Percentiles rank a stretch among this genome's conserved stretches.
Conservation (phyloP, 352 stramenopile species). For the Phytophthora palmivora region DNA sequence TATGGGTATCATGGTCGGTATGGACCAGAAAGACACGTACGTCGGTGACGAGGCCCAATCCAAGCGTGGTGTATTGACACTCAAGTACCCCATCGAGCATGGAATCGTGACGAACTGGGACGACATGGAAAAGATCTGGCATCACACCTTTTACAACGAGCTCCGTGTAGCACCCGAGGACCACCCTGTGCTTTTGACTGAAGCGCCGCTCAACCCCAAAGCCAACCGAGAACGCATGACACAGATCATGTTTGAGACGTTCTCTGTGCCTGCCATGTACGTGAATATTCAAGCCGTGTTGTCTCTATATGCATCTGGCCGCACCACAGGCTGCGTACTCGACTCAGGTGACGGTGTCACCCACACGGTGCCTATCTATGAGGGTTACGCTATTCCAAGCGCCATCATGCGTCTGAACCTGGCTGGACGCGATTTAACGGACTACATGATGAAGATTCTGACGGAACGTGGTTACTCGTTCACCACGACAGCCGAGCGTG, state of each 20-base stretch:
- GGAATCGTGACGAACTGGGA: no score
- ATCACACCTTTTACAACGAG: slow-evolving; percentile 99
- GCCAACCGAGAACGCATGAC: slow-evolving; percentile 92
- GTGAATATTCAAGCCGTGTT: slow-evolving; percentile 96
- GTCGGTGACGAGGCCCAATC: slow-evolving; percentile 93
- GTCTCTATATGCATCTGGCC: slow-evolving; percentile 94
- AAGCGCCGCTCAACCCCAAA: slow-evolving; percentile 94
- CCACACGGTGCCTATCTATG: slow-evolving; percentile 95
- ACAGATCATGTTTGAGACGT: slow-evolving; percentile 98
- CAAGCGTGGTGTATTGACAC: slow-evolving; percentile 94
- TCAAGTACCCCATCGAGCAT: no score
- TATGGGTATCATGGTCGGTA: slow-evolving; percentile 99
- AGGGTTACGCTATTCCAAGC: slow-evolving; percentile 94
- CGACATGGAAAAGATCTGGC: no score
- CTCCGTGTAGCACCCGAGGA: slow-evolving; percentile 95
- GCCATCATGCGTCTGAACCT: slow-evolving; percentile 94
- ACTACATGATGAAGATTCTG: slow-evolving; percentile 98
- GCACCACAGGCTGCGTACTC: slow-evolving; percentile 95
- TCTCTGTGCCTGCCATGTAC: slow-evolving; percentile 93
- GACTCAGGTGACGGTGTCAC: slow-evolving; percentile 94
- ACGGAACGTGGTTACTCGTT: slow-evolving; percentile 95
- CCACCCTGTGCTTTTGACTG: slow-evolving; percentile 95
- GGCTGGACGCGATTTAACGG: slow-evolving; percentile 32
- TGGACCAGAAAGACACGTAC: slow-evolving; percentile 96
- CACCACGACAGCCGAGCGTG: slow-evolving; percentile 94